These are phyloP conservation scores for Aspergillus bertholletiae DNA, from an alignment of 495 filamentous ascomycete species.

Conservation along the genomic window DNA sequence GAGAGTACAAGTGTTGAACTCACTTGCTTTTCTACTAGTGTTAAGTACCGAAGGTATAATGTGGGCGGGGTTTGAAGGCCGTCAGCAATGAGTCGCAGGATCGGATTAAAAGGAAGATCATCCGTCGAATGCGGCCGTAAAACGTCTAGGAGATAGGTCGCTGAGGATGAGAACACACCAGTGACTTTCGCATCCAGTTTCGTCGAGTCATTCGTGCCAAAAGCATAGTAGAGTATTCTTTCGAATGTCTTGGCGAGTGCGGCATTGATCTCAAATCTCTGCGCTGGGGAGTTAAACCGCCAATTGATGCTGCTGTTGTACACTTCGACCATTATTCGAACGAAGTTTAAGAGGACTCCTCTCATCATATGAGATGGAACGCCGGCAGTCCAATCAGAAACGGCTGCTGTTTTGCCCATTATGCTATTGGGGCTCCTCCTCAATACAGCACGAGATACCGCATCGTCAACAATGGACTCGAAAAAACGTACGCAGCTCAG, in stretches of 20 bases:
- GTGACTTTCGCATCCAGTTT: slow-evolving; percentile 57
- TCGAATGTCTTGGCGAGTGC: slow-evolving; percentile 65
- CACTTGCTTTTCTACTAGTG: slow-evolving; percentile 59
- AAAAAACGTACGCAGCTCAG: slow-evolving; percentile 68
- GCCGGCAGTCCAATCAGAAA: slow-evolving; percentile 59
- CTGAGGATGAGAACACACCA: slow-evolving; percentile 62
- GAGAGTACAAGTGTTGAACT: slow-evolving; percentile 61
- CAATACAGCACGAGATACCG: slow-evolving; percentile 64
- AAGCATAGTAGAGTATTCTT: slow-evolving; percentile 65
- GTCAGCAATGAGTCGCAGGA: slow-evolving; percentile 66
- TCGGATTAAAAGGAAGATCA: slow-evolving; percentile 71
- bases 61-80: slow-evolving; percentile 62
- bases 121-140: slow-evolving; percentile 67
- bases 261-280: slow-evolving; percentile 58
- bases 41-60: slow-evolving; percentile 55
- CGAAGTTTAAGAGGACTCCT: slow-evolving; percentile 66
- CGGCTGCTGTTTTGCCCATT: slow-evolving; percentile 47
- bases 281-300: slow-evolving; percentile 67
- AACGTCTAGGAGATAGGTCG: slow-evolving; percentile 69
- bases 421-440: slow-evolving; percentile 58
- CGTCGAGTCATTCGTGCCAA: slow-evolving; percentile 61
- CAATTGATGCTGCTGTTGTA: slow-evolving; percentile 78
- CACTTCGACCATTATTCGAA: slow-evolving; percentile 69
- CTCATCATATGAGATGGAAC: slow-evolving; percentile 75
- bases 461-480: slow-evolving; percentile 71